Evolutionary conservation across 768 basidiomycete species (phyloP).

Genomic region (Postia placenta): DNA sequence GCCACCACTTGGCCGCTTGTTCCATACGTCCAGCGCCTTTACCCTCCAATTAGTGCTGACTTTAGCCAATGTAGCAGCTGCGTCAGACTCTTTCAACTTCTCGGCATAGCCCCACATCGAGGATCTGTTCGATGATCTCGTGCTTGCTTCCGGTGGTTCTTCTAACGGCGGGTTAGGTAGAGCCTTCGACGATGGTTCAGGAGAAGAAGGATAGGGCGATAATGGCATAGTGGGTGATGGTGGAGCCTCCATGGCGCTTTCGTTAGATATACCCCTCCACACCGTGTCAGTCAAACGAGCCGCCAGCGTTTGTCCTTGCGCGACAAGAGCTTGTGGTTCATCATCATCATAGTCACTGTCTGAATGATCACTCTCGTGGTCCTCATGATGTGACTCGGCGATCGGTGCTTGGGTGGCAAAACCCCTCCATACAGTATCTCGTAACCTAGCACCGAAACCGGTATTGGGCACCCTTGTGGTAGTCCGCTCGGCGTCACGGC

Average conservation of each 20-base stretch:
- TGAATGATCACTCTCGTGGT: constrained; percentile 26
- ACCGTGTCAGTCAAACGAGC: constrained; percentile 56
- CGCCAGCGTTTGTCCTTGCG: constrained; percentile 33
- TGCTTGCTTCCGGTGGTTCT: constrained; percentile 8
- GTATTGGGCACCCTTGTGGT: constrained; percentile 24
- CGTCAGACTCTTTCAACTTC: constrained; percentile 67
- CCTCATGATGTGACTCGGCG: constrained; percentile 25
- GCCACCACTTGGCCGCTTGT: constrained; percentile 13
- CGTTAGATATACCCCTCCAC: constrained; percentile 75
- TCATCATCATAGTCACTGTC: constrained; percentile 2
- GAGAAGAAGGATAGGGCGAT: constrained; percentile 18
- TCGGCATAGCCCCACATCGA: constrained; percentile 68
- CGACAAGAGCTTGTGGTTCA: constrained; percentile 4
- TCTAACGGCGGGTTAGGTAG: constrained; percentile 10
- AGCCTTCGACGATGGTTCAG: constrained; percentile 11
- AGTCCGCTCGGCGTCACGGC: constrained; percentile 37
- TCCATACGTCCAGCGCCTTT: constrained; percentile 41
- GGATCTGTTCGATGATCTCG: constrained; percentile 18
- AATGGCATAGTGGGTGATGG: constrained; percentile 27
- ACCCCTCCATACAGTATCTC: constrained; percentile 61
- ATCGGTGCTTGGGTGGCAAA: constrained; percentile 48
- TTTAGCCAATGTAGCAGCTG: constrained; percentile 65
- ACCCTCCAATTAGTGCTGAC: constrained; percentile 74
- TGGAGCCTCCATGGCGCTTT: constrained; percentile 63
- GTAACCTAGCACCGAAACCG: constrained; percentile 51